Evolutionary conservation across 345 rosid genomes (phyloP).

Genomic region (Erodium maritimum): DNA sequence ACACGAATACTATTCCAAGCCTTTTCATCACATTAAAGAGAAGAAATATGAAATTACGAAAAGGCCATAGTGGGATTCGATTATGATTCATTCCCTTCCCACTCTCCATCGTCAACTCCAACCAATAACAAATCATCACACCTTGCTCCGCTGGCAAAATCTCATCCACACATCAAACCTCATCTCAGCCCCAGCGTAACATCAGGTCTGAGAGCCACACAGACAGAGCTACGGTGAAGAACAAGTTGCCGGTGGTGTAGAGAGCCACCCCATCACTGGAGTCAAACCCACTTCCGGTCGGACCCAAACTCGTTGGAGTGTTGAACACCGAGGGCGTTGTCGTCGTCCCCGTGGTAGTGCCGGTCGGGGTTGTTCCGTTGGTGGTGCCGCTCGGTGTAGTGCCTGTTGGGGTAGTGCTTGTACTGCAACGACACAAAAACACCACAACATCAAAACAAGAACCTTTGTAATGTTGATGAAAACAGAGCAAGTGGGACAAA

Average conservation of each 20-base stretch:
- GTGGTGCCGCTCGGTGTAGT: conserved; percentile 13
- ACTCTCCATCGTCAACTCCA: no score
- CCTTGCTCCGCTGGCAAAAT: conserved; percentile 26
- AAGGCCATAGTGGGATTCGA: conserved; percentile 17
- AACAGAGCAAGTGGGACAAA: no score
- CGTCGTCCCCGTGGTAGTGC: conserved; percentile 12
- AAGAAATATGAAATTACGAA: no score
- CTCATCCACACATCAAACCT: conserved; percentile 23
- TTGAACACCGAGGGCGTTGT: conserved; percentile 11
- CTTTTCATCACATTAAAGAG: background rate
- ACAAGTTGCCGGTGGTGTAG: conserved; percentile 6
- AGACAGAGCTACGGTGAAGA: conserved; percentile 6
- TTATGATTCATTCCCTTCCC: background rate
- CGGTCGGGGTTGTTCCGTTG: conserved; percentile 6
- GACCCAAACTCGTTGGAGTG: conserved; percentile 18
- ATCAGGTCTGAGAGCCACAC: conserved; percentile 12
- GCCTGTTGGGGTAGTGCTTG: conserved; percentile 1
- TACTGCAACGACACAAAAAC: background rate
- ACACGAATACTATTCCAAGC: conserved; percentile 29
- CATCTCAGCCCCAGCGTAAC: conserved; percentile 16
- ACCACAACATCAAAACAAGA: background rate
- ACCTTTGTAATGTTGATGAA: no score
- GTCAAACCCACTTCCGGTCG: conserved; percentile 16
- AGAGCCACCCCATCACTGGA: conserved; percentile 10
- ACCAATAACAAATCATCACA: conserved; percentile 12